phyloP scores from a whole-genome alignment of 2,329 filamentous ascomycete species.

The Aspergillus persii region DNA sequence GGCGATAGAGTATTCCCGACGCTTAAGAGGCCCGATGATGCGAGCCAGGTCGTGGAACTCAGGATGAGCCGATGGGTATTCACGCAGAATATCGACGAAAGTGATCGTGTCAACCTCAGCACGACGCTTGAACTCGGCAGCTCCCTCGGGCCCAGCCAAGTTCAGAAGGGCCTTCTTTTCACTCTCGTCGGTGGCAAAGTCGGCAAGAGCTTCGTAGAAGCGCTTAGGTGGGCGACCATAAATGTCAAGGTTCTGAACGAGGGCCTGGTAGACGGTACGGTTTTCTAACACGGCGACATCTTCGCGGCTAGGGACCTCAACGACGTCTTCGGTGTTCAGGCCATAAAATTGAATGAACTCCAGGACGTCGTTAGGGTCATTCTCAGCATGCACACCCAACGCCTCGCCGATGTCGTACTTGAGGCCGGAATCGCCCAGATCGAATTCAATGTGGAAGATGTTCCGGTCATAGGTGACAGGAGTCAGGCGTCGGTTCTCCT shows the following conservation, averaged over 20 bases:
- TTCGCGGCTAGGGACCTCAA: constrained; percentile 88
- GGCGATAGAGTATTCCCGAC: constrained; percentile 97
- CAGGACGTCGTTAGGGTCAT: constrained; percentile 73
- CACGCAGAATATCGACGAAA: constrained; percentile 83
- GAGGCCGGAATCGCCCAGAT: constrained; percentile 84
- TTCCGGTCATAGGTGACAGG: constrained; percentile 89
- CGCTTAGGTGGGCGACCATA: constrained; percentile 95
- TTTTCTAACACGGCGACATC: constrained; percentile 72
- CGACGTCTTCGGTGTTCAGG: constrained; percentile 75
- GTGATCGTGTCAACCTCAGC: constrained; percentile 88
- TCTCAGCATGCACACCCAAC: constrained; percentile 93
- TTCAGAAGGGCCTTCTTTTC: constrained; percentile 78
- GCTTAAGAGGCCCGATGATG: constrained; percentile 89
- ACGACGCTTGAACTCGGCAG: constrained; percentile 86
- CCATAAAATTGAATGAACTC: constrained; percentile 90
- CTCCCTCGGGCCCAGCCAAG: constrained; percentile 75
- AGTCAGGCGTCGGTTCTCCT: constrained; percentile 92
- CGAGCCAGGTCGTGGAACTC: constrained; percentile 82
- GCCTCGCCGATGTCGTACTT: constrained; percentile 98
- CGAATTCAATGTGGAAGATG: constrained; percentile 99
- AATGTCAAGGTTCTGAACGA: constrained; percentile 91
- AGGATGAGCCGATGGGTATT: constrained; percentile 87
- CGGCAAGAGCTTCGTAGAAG: constrained; percentile 90
- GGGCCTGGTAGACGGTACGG: constrained; percentile 86
- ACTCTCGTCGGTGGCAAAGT: constrained; percentile 76